Base-by-base conservation (phyloP, 164 flowering plant genomes). In the Aristolochia californica region DNA sequence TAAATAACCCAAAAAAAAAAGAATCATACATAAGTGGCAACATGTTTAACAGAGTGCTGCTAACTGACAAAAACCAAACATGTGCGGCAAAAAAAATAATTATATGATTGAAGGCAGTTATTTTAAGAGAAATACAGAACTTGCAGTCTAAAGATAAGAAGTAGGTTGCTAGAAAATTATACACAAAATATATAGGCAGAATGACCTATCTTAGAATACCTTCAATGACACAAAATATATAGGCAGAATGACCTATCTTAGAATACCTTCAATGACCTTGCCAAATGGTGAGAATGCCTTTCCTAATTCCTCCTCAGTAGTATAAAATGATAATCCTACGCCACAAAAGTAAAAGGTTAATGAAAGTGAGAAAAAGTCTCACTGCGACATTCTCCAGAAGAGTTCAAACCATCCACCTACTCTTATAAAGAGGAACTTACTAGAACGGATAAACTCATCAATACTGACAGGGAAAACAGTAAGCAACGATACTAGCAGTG, bases 271-370 rank as follows among this genome's bases (percentile, higher is more conserved):
- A 52, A 48, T 74, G 55, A 88, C 73, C 14, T 45, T 23, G 18
- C 94, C 96, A 62, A 83, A 88, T 2, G 72, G 84, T 4, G 87
- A 74, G 68, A 88, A 88, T 58, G 80, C 38, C 30, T 45, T 48
- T 51, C 56, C 69, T 18, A 88, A 62, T 24, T 72, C 78, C 48
- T 75, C 58, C 23, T 66, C 60, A 0, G 85, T 79, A 8, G 78
- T 76, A 75, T 78, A 82, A n/a, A 57, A 76, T 25, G 96, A 84
- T 56, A 85, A 66, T 44, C 87, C 93, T 88, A 56, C 55, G 20
- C 13, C 30, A 64, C 13, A 55, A 53, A 44, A 0, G 4, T 43
- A n/a, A 25, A 57, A 56, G 8, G 48, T 23, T 18, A 15, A 2
- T 8, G 5, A 2, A 50, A 50, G 40, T 12, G 9, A 34, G 40